A percentile compares a stretch with the other conserved stretches of the same genome.
phyloP scores from a whole-genome alignment of 2,329 filamentous ascomycete genomes.

The Cercospora beticola region DNA sequence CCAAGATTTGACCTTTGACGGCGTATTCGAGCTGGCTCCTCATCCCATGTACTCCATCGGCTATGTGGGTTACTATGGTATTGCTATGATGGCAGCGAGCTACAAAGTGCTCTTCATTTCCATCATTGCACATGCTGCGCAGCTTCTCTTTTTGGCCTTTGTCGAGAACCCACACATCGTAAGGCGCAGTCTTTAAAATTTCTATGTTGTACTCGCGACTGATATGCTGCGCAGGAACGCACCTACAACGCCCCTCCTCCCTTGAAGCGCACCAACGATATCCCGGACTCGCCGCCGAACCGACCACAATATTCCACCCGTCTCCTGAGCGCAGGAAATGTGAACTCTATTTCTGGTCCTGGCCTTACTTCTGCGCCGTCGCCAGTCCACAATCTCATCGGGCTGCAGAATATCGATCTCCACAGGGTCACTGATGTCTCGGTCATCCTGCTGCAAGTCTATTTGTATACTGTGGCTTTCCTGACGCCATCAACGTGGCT shows the following conservation, averaged over 20 bases:
- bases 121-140: slow-evolving; percentile 87
- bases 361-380: slow-evolving; percentile 56
- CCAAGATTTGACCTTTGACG: slow-evolving; percentile 95
- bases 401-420: slow-evolving; percentile 79
- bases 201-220: neutral
- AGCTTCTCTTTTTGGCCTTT: slow-evolving; percentile 86
- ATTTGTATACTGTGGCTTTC: slow-evolving; percentile 70
- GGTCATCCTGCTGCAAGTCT: slow-evolving; percentile 71
- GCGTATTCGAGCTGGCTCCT: slow-evolving; percentile 97
- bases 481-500: slow-evolving; percentile 73
- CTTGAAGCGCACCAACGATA: slow-evolving; percentile 51
- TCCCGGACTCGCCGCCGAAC: slow-evolving; percentile 36
- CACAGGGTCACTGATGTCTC: slow-evolving; percentile 84
- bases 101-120: slow-evolving; percentile 98
- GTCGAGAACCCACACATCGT: slow-evolving; percentile 94
- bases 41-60: slow-evolving; percentile 99
- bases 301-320: slow-evolving; percentile 42
- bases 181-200: slow-evolving; percentile 4
- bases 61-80: slow-evolving; percentile 96
- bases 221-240: slow-evolving; percentile 59
- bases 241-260: slow-evolving; percentile 90
- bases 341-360: slow-evolving; percentile 39
- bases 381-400: slow-evolving; percentile 79
- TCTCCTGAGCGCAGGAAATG: slow-evolving; percentile 43
- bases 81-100: slow-evolving; percentile 96